Percentiles rank a stretch among this genome's conserved stretches.
Evolutionary conservation across 2,329 filamentous ascomycete species (phyloP).

Genomic region (Penicillium rolfsii): DNA sequence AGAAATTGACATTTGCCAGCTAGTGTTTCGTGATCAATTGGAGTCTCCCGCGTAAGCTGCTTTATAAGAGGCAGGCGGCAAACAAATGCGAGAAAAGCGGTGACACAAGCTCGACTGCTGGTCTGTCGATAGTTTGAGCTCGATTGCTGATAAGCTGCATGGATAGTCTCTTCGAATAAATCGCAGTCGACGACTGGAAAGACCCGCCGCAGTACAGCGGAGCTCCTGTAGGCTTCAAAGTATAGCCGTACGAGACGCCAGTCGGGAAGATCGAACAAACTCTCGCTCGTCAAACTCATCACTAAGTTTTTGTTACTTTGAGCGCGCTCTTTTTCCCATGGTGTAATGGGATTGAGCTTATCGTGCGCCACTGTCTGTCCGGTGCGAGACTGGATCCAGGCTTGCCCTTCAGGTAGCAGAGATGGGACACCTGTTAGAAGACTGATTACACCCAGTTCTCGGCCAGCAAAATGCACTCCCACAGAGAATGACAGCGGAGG

Average conservation of each 20-base stretch:
- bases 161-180: conserved; percentile 53
- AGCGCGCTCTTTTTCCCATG: conserved; percentile 43
- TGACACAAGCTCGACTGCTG: conserved; percentile 52
- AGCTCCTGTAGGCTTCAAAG: conserved; percentile 35
- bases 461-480: conserved; percentile 54
- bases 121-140: conserved; percentile 29
- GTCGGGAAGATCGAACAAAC: conserved; percentile 43
- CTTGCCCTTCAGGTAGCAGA: conserved; percentile 52
- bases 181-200: conserved; percentile 56
- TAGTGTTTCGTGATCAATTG: conserved; percentile 48
- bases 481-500: conserved; percentile 34
- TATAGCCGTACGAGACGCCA: conserved; percentile 36
- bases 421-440: conserved; percentile 55
- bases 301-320: conserved; percentile 26
- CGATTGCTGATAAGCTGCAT: conserved; percentile 48
- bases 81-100: conserved; percentile 53
- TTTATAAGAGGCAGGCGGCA: conserved; percentile 30
- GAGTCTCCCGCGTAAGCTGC: not conserved
- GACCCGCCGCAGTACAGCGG: conserved; percentile 46
- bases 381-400: conserved; percentile 54
- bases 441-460: conserved; percentile 53
- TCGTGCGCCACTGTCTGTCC: conserved; percentile 44
- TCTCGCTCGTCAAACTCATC: conserved; percentile 26
- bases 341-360: conserved; percentile 33
- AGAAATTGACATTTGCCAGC: conserved; percentile 49